A percentile compares a stretch with the other conserved stretches of the same genome.
Conservation (phyloP, 306 rosid species). For the Sicyos baderoa region DNA sequence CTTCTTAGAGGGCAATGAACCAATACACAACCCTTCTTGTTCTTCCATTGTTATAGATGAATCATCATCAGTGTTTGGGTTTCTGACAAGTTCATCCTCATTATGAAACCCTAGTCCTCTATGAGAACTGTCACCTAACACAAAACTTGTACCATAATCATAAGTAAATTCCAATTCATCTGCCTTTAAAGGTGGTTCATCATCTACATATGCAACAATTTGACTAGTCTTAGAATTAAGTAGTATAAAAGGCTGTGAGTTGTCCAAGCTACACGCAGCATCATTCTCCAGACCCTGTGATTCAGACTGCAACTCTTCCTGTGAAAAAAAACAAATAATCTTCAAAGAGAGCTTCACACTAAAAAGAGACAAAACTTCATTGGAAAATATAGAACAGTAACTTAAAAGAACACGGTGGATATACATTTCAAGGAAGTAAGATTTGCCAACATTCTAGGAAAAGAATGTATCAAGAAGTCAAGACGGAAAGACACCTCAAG, state of each 20-base stretch:
- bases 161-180: constrained; percentile 41
- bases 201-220: constrained; percentile 40
- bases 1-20: constrained; percentile 39
- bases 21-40: constrained; percentile 34
- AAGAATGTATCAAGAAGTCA: constrained; percentile 5
- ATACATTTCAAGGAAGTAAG: background rate
- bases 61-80: constrained; percentile 37
- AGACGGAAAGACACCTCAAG: background rate
- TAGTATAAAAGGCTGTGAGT: constrained; percentile 38
- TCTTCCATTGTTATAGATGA: constrained; percentile 33
- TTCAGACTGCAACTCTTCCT: constrained; percentile 38
- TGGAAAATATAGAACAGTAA: background rate
- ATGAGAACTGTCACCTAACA: constrained; percentile 69
- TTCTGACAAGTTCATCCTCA: constrained; percentile 35
- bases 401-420: background rate
- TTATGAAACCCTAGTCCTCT: constrained; percentile 70
- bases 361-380: background rate
- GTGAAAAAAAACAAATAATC: constrained; percentile 23
- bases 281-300: constrained; percentile 15
- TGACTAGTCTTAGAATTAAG: constrained; percentile 36
- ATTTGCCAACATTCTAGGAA: background rate
- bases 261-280: constrained; percentile 29
- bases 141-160: constrained; percentile 49
- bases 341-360: background rate
- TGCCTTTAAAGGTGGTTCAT: constrained; percentile 41